Conservation (phyloP, 768 basidiomycete genomes). For the Rickenella mellea region DNA sequence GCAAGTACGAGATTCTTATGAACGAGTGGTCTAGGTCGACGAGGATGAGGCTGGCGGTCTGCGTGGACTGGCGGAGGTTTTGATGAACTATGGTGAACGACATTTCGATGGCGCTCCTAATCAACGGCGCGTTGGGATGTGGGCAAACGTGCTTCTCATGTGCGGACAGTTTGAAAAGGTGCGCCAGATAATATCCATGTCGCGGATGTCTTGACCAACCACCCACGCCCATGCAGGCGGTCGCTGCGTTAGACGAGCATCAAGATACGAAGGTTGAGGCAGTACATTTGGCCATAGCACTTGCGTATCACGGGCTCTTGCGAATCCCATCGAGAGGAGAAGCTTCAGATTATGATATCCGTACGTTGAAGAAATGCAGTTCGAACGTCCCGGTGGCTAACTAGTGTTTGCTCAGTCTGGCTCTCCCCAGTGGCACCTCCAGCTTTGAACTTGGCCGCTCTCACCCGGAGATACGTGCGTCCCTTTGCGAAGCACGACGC, state of each 20-base stretch:
- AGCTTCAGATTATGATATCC: constrained; percentile 73
- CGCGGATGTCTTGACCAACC: neutral
- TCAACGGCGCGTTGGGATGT: constrained; percentile 56
- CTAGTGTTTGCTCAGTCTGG: constrained; percentile 37
- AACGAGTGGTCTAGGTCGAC: constrained; percentile 48
- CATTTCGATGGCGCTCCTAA: constrained; percentile 67
- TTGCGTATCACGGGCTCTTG: constrained; percentile 89
- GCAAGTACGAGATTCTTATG: neutral
- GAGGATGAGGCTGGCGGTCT: constrained; percentile 77
- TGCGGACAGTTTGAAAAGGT: constrained; percentile 94
- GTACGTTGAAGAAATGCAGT: constrained; percentile 34
- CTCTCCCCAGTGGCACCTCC: constrained; percentile 60
- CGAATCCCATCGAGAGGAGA: constrained; percentile 76
- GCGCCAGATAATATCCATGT: neutral
- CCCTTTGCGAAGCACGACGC: constrained; percentile 91
- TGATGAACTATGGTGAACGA: constrained; percentile 70
- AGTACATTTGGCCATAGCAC: constrained; percentile 84
- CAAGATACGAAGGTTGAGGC: constrained; percentile 85
- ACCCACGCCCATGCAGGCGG: constrained; percentile 64
- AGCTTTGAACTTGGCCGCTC: constrained; percentile 69
- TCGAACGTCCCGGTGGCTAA: neutral
- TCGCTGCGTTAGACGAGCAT: constrained; percentile 84
- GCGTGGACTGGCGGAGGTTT: constrained; percentile 61
- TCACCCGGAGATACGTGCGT: constrained; percentile 89
- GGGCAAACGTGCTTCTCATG: constrained; percentile 79